Base-by-base conservation (phyloP, 495 filamentous ascomycete genomes). In the Hypoxylon perforatum region DNA sequence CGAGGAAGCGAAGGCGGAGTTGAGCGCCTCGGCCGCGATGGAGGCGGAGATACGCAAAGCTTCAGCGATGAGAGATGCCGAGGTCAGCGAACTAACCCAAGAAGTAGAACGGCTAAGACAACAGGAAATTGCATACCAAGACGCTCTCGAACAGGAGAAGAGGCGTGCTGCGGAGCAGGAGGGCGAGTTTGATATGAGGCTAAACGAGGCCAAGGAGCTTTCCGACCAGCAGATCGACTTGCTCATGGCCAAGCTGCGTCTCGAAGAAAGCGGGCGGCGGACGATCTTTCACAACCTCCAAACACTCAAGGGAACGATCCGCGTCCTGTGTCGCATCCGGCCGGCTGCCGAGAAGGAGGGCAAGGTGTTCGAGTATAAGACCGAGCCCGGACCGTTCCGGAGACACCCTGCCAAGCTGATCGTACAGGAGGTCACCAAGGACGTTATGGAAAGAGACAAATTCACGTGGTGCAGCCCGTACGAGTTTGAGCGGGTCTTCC, bases 221-320 rank as follows among this genome's bases (percentile, higher is more conserved):
- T 18, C 15, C 2, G 41, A 52, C 6, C 36, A 14, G 1, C 7
- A 28, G 11, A 39, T 48, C 14, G 22, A 46, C 19, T 3, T 33
- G 1, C 39, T 59, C 18, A 58, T 19, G 11, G 30, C 91, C 56
- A 96, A 95, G 69, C 78, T 97, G 18, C 87, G 92, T 38, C 87
- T 83, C 47, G 95, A 97, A 75, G 94, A 97, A 76, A 91, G 89
- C 0, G 80, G 96, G 19, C 86, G 93, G 30, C 85, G 93, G 17
- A 90, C 93, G 64, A 85, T 99, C 12, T 95, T 97, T 80, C 95
- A 97, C 74, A 91, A 97, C 73, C 91, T 97, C 35, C 93, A 97
- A 73, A 93, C 95, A 63, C 85, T 97, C 17, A 95, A 95, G 74
- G 95, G 94, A 53, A 96, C 97, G 66, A 97, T 99, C 65, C 91